These are phyloP conservation scores for Meripilus lineatus DNA, from an alignment of 1,284 basidiomycete genomes.

Conservation along the genomic window DNA sequence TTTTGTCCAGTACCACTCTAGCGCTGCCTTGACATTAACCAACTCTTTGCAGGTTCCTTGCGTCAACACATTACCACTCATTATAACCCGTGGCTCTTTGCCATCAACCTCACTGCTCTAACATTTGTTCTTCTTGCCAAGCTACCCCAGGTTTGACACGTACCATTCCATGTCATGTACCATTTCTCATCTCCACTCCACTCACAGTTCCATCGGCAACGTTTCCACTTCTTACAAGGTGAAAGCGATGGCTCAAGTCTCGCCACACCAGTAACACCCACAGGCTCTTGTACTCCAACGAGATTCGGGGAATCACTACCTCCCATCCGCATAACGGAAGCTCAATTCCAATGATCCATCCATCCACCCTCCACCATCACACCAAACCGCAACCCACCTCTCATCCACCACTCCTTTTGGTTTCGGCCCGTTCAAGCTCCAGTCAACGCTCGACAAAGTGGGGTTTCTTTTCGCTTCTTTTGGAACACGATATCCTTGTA, in stretches of 20 bases:
- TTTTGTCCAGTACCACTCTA: too few relatives aligned
- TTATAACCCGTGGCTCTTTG: slow-evolving; percentile 90
- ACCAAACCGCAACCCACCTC: not conserved
- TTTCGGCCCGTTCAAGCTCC: not conserved
- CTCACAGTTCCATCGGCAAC: slow-evolving; percentile 69
- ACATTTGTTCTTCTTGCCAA: slow-evolving; percentile 91
- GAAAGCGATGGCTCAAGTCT: slow-evolving; percentile 50
- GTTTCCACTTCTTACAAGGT: slow-evolving; percentile 69
- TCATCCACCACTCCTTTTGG: not conserved
- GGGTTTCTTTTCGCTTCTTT: too few relatives aligned
- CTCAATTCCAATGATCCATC: slow-evolving; percentile 26
- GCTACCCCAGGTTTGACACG: slow-evolving; percentile 71
- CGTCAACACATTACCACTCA: slow-evolving; percentile 98
- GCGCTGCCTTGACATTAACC: slow-evolving; percentile 2
- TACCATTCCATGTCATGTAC: not conserved
- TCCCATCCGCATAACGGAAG: slow-evolving; percentile 31
- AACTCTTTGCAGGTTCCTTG: slow-evolving; percentile 70
- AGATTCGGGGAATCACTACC: slow-evolving; percentile 18
- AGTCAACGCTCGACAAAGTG: not conserved
- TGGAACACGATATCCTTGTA: too few relatives aligned
- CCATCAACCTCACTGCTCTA: slow-evolving; percentile 85
- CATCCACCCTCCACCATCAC: slow-evolving; percentile 1
- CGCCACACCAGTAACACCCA: slow-evolving; percentile 58
- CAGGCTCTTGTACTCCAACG: slow-evolving; percentile 26
- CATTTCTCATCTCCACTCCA: slow-evolving; percentile 8